Conservation (phyloP, 768 basidiomycete species). For the Ramaria sp. region DNA sequence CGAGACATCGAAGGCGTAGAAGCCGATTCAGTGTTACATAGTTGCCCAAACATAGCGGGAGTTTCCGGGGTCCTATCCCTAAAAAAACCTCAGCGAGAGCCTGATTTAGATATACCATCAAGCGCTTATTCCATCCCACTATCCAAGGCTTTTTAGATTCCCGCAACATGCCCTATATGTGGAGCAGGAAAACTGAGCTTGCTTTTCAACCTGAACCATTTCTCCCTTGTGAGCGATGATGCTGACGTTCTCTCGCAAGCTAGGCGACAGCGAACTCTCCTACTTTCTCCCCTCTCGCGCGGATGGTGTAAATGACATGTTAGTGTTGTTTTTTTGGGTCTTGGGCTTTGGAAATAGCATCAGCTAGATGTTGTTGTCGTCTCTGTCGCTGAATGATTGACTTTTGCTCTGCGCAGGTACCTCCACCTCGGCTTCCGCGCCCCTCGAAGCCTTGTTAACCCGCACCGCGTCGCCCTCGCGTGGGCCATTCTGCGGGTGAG, state of each 20-base stretch:
- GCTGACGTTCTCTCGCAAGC: slow-evolving; percentile 30
- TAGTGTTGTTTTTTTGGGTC: slow-evolving; percentile 16
- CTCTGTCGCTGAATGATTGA: not conserved
- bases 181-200: too few species aligned
- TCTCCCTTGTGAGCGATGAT: too few species aligned
- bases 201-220: too few species aligned
- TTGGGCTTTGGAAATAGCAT: not conserved
- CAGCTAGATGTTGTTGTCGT: not conserved
- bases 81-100: too few species aligned
- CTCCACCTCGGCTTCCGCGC: slow-evolving; percentile 61
- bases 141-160: too few species aligned
- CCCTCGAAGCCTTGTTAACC: slow-evolving; percentile 29
- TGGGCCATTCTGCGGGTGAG: slow-evolving; percentile 66
- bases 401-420: slow-evolving; percentile 42
- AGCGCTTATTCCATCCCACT: too few species aligned
- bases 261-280: slow-evolving; percentile 69
- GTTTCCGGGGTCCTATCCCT: too few species aligned
- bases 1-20: too few species aligned
- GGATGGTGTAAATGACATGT: slow-evolving; percentile 84
- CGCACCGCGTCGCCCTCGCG: slow-evolving; percentile 38
- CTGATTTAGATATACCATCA: too few species aligned
- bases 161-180: too few species aligned
- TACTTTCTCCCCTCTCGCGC: slow-evolving; percentile 76
- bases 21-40: too few species aligned
- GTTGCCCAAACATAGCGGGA: too few species aligned